These are phyloP conservation scores for Parathielavia hyrcaniae DNA, from an alignment of 495 filamentous ascomycete species.

Conservation along the genomic window DNA sequence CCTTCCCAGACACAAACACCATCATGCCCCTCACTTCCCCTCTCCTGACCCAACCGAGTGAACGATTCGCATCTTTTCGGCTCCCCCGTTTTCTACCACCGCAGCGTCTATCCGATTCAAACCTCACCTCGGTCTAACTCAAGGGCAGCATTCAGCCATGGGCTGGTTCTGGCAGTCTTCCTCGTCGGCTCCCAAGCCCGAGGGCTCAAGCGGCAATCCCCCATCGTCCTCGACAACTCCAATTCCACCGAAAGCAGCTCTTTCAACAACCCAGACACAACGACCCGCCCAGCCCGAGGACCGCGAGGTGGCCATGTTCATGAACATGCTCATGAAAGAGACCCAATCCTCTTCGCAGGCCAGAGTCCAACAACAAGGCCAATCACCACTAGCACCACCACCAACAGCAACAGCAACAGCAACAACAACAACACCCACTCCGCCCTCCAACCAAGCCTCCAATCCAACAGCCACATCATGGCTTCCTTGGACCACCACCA, in stretches of 20 bases:
- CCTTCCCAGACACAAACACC: background rate
- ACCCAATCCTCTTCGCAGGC: constrained; percentile 10
- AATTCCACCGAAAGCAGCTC: background rate
- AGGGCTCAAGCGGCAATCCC: constrained; percentile 13
- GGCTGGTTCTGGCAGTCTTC: constrained; percentile 47
- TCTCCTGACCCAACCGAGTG: background rate
- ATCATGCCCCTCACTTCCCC: constrained; percentile 9
- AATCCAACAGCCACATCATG: constrained; percentile 16
- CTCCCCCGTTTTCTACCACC: background rate
- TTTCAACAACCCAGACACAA: constrained; percentile 14
- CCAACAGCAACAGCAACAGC: constrained; percentile 8
- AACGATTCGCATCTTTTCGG: background rate
- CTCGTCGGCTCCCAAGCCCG: constrained; percentile 15
- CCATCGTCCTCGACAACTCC: constrained; percentile 18
- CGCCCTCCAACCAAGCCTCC: background rate
- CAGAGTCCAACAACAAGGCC: background rate
- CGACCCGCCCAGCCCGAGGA: constrained; percentile 22
- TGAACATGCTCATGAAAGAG: constrained; percentile 35
- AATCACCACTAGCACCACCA: no score
- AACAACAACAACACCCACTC: background rate
- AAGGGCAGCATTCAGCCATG: constrained; percentile 33
- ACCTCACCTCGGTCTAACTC: background rate
- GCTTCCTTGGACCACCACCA: constrained; percentile 18
- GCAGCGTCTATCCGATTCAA: background rate
- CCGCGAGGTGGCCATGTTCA: constrained; percentile 41